phyloP scores from a whole-genome alignment of 2,329 filamentous ascomycete genomes.

The Capronia coronata region DNA sequence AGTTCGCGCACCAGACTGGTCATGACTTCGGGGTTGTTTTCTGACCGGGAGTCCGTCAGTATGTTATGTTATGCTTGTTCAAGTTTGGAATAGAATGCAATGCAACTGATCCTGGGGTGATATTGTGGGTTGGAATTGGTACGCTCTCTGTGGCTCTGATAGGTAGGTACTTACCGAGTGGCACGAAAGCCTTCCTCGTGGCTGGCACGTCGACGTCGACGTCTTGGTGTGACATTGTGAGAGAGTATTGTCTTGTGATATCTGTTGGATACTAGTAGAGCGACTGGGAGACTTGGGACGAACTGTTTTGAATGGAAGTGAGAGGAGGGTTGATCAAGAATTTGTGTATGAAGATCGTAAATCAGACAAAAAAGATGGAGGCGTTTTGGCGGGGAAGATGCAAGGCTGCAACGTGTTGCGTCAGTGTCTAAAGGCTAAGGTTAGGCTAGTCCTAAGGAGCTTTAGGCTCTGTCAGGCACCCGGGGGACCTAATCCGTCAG shows the following conservation, averaged over 20 bases:
- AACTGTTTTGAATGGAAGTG: no score
- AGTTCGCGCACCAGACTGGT: constrained; percentile 73
- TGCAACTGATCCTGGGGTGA: neutral
- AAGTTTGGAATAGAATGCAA: no score
- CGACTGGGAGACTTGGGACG: no score
- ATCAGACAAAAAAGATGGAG: no score
- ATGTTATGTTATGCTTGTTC: no score
- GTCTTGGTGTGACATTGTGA: neutral
- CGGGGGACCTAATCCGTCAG: neutral
- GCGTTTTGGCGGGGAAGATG: neutral
- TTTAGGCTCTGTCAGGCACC: neutral
- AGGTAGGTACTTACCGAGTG: constrained; percentile 35
- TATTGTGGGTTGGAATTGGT: no score
- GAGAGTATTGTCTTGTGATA: neutral
- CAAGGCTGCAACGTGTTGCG: neutral
- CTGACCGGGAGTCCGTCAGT: constrained; percentile 37
- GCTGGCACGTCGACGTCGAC: constrained; percentile 32
- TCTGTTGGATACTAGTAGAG: no score
- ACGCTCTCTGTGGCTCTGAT: no score
- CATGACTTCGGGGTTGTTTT: constrained; percentile 84
- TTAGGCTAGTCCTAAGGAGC: no score
- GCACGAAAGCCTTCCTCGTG: constrained; percentile 43
- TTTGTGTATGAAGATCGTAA: no score
- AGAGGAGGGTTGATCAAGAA: no score
- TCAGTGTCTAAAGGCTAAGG: no score